Evolutionary conservation across 2,329 filamentous ascomycete genomes (phyloP), one percentile per base, ranked within the genome.

Genomic region (Amauroascus niger): DNA sequence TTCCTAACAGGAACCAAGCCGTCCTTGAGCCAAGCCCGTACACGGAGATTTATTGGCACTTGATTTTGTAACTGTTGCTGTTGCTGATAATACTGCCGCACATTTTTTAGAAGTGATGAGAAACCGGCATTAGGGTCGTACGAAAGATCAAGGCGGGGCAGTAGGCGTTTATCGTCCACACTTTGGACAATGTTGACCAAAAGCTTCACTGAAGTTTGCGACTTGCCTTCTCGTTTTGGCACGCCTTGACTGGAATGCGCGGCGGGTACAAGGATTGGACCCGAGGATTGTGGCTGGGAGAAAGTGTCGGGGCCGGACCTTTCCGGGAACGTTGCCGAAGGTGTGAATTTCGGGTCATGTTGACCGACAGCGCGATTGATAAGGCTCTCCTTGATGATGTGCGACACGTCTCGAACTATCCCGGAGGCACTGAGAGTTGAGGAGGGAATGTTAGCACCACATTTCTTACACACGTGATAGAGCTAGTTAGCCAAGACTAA

Each of bases 1-100:
- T 62, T 69, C 11, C 64, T 62, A 6, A 74, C 62, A 6, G 60
- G 52, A 13, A 65, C 58, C n/a, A 75, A 56, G 4, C 73, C 73
- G 49, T 73, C 66, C 1, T 72, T 67, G 1, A 74, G 61, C 67
- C 67, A 72, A 1, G 68, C 71, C 51, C 67, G 70, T 52, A 74
- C 57, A 20, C 13, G 60, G 53, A 41, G 58, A 55, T 44, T 52
- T 50, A 55, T 53, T 32, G 55, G 39, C 4, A 39, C 18, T 39
- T 52, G 44, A 26, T 39, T 20, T 55, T 55, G 6, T 59, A 39
- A 5, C 63, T 61, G 49, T 39, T 53, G 54, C 13, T 50, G 47
- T 16, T 52, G 63, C 54, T n/a, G 61, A 49, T 22, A 63, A 50
- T 59, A 55, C 26, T 67, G 65, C 3, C 60, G 59, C 18, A 72